Percentiles rank a stretch among this genome's conserved stretches.
These are phyloP conservation scores for Lactuca saligna DNA, from an alignment of 129 eudicot genomes.

Conservation along the genomic window DNA sequence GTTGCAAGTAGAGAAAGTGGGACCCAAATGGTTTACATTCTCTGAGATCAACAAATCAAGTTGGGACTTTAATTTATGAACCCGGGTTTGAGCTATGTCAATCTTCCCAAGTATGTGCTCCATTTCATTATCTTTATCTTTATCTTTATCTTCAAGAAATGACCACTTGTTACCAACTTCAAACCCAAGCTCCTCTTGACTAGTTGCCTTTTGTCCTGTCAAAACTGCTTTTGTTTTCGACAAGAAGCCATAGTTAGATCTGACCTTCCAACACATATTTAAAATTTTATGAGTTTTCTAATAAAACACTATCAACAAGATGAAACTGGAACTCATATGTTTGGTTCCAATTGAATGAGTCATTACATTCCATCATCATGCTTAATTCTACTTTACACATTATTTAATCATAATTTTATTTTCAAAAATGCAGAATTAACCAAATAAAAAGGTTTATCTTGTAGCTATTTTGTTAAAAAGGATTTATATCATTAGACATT, in stretches of 20 bases:
- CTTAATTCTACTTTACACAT: too few species aligned
- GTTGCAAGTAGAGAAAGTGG: conserved; percentile 70
- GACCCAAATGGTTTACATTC: conserved; percentile 65
- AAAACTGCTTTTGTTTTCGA: conserved; percentile 16
- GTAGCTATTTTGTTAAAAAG: too few species aligned
- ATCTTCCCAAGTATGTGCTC: conserved; percentile 69
- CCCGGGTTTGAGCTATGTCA: conserved; percentile 63
- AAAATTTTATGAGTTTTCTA: neutral
- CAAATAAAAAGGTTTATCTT: too few species aligned
- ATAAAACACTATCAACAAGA: too few species aligned
- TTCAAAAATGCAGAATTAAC: too few species aligned
- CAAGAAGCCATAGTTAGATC: conserved; percentile 27
- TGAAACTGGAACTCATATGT: too few species aligned
- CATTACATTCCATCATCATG: too few species aligned
- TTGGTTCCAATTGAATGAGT: too few species aligned
- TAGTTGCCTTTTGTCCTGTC: conserved; percentile 42
- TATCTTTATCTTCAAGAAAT: conserved; percentile 37
- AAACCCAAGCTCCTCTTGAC: conserved; percentile 50
- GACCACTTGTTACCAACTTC: conserved; percentile 34
- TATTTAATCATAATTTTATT: too few species aligned
- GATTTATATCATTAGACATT: too few species aligned
- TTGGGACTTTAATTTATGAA: conserved; percentile 60
- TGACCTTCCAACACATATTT: neutral
- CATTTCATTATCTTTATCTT: conserved; percentile 38
- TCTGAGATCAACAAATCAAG: conserved; percentile 64